Evolutionary conservation across 306 rosid species (phyloP), one percentile per base, ranked within the genome.

Genomic region (Dryas drummondii): DNA sequence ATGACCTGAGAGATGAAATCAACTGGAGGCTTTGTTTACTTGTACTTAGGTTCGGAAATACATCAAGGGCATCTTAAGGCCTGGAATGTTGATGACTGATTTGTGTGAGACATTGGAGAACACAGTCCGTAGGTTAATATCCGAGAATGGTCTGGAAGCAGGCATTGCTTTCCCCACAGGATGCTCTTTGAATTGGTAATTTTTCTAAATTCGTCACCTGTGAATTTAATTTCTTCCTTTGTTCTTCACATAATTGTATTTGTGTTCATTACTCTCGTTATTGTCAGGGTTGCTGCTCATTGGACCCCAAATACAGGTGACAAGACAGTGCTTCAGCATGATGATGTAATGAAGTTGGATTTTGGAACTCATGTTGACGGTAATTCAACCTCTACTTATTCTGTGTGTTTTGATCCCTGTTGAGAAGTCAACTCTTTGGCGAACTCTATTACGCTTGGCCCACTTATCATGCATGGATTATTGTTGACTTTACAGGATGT

Each of bases 131-230:
- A 91, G 81, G 87, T 90, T 94, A 67, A 94, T 91, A 81, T 83
- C 97, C 0, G 98, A 91, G 84, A 88, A 91, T 77, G 97, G 98
- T 54, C 80, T 94, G 76, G 93, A 94, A 86, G 97, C 98, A 11
- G 98, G 98, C 86, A 94, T 94, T 82, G 98, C 98, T 55, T 94
- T 94, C 84, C 98, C 98, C 59, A 91, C 97, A 42, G 98, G 98
- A 80, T 94, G 98, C 88, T 94, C 98, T 65, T 80, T 94, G 80
- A 94, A 94, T 83, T 90, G 98, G 98, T 94, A 81, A 49, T 63
- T 44, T 57, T 68, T 69, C 60, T 48, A 53, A 41, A 58, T 52
- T 49, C 59, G 11, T 17, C 66, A 61, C 71, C 60, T 15, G 16
- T 71, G 50, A 17, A 52, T 47, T 47, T 37, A 14, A 6, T 80